Evolutionary conservation across 805 yeast species (phyloP).

Genomic region (Candida takata): DNA sequence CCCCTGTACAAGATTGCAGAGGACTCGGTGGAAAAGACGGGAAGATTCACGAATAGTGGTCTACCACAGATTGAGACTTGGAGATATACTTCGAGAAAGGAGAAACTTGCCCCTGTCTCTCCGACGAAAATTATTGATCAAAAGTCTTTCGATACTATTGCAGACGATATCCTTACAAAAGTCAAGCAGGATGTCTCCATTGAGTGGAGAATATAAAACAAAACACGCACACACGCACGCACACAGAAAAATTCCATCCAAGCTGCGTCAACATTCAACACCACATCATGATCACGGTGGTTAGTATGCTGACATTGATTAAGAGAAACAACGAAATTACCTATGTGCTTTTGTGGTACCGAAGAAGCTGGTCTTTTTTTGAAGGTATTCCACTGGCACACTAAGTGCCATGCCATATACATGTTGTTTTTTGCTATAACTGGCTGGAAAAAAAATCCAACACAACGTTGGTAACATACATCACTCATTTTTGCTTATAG

Average conservation of each 20-base stretch:
- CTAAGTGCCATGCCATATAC: no score
- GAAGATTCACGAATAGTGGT: conserved; percentile 2
- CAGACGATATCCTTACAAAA: conserved; percentile 19
- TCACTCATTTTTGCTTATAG: no score
- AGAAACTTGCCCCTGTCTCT: neutral
- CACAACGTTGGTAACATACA: no score
- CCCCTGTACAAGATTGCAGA: conserved; percentile 21
- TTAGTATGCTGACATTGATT: no score
- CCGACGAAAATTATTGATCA: conserved; percentile 8
- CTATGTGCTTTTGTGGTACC: no score
- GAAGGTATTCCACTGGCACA: no score
- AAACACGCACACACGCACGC: neutral
- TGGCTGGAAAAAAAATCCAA: no score
- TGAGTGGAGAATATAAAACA: conserved; percentile 21
- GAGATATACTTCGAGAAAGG: conserved; percentile 5
- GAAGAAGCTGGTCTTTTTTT: no score
- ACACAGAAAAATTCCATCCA: neutral
- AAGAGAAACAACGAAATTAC: no score
- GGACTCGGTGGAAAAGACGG: conserved; percentile 11
- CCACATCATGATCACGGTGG: no score
- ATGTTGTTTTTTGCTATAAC: no score
- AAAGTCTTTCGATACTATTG: conserved; percentile 19
- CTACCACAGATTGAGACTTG: conserved; percentile 2
- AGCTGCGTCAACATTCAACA: no score
- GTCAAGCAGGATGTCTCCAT: conserved; percentile 10